Evolutionary conservation across 768 basidiomycete genomes (phyloP).

Genomic region (Trametes elegans): DNA sequence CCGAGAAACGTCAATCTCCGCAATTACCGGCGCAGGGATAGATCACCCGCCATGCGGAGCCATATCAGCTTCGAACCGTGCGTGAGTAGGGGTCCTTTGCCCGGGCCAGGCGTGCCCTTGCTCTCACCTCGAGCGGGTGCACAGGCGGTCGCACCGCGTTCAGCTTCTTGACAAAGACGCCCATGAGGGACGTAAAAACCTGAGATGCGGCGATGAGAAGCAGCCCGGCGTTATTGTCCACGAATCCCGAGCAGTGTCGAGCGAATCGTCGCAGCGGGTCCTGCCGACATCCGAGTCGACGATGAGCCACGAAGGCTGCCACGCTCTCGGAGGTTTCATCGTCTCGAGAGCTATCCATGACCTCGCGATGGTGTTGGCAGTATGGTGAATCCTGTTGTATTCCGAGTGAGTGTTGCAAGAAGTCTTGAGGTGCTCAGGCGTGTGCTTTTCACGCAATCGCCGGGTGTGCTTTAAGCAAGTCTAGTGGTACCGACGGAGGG

Average conservation of each 20-base stretch:
- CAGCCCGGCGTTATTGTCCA: conserved; percentile 52
- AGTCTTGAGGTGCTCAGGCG: too few relatives aligned
- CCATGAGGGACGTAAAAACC: conserved; percentile 59
- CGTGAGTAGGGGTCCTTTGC: not conserved
- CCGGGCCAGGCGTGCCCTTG: too few relatives aligned
- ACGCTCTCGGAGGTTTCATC: too few relatives aligned
- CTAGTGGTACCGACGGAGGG: too few relatives aligned
- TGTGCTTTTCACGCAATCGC: too few relatives aligned
- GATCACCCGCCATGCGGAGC: conserved; percentile 57
- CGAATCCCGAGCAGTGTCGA: not conserved
- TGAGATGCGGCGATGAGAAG: conserved; percentile 56
- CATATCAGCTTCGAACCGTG: conserved; percentile 42
- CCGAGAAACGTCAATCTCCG: not conserved
- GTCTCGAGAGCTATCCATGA: too few relatives aligned
- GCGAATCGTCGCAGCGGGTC: not conserved
- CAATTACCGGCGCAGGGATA: not conserved
- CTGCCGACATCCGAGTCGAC: not conserved
- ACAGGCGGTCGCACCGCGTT: conserved; percentile 55
- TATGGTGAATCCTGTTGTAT: too few relatives aligned
- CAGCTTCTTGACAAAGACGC: conserved; percentile 61
- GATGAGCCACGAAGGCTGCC: not conserved
- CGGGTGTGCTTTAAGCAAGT: too few relatives aligned
- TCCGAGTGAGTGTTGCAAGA: too few relatives aligned
- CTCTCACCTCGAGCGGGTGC: conserved; percentile 51
- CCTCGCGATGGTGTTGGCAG: too few relatives aligned